These are phyloP conservation scores for Fusarium papillatum DNA, from an alignment of 2,329 filamentous ascomycete genomes.

Conservation along the genomic window DNA sequence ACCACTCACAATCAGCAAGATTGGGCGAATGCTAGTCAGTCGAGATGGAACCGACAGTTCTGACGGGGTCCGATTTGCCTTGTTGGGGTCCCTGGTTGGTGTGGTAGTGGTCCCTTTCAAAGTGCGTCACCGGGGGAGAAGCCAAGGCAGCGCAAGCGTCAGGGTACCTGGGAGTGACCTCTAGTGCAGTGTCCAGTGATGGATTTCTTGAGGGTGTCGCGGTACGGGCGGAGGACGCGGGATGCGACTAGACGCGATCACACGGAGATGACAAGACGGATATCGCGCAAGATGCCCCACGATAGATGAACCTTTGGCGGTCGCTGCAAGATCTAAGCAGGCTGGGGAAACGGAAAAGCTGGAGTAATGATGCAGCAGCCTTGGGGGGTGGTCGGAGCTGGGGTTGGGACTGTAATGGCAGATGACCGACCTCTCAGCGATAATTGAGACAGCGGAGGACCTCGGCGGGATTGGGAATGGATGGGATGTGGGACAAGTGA, in stretches of 20 bases:
- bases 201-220: constrained; percentile 26
- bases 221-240: constrained; percentile 36
- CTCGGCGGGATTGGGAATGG: constrained; percentile 23
- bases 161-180: constrained; percentile 1
- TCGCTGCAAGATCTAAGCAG: constrained; percentile 7
- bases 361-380: constrained; percentile 28
- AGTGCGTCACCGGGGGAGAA: constrained; percentile 34
- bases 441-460: constrained; percentile 34
- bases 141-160: constrained; percentile 15
- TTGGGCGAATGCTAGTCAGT: constrained; percentile 35
- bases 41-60: constrained; percentile 21
- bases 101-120: constrained; percentile 26
- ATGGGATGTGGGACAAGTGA: constrained; percentile 33
- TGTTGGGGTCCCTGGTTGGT: constrained; percentile 39
- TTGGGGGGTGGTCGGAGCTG: constrained; percentile 25
- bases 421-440: constrained; percentile 36
- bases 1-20: constrained; percentile 24
- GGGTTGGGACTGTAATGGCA: constrained; percentile 25
- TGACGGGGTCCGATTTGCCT: constrained; percentile 18
- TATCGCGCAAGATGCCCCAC: constrained; percentile 2
- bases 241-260: constrained; percentile 19
- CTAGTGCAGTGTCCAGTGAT: constrained; percentile 17
- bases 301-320: constrained; percentile 11
- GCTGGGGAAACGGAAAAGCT: constrained; percentile 31
- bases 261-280: constrained; percentile 2